phyloP scores from a whole-genome alignment of 2,329 filamentous ascomycete species.

The Ceratocystis cubensis region DNA sequence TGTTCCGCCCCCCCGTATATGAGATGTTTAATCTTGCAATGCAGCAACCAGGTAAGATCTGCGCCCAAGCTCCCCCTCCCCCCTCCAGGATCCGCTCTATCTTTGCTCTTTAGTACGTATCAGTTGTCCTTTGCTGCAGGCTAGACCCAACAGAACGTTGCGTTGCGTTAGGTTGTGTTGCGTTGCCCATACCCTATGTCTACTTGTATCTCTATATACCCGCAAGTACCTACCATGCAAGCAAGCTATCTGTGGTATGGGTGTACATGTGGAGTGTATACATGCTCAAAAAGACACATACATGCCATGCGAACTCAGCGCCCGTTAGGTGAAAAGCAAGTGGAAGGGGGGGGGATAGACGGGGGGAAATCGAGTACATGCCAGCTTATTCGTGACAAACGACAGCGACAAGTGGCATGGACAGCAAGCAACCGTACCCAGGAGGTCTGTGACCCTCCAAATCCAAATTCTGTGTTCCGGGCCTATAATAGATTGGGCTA shows the following conservation, averaged over 20 bases:
- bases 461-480: too few species aligned
- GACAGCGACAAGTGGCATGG: not conserved
- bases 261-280: not conserved
- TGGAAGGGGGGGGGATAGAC: not conserved
- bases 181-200: not conserved
- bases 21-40: conserved; percentile 8
- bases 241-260: too few species aligned
- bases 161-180: too few species aligned
- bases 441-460: not conserved
- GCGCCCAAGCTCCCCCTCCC: not conserved
- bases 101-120: not conserved
- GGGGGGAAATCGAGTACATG: not conserved
- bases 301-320: not conserved
- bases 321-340: not conserved
- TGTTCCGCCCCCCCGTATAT: not conserved
- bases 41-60: not conserved
- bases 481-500: not conserved
- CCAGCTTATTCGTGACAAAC: not conserved
- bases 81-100: not conserved
- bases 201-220: not conserved
- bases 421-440: not conserved
- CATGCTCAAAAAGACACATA: not conserved
- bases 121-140: not conserved
- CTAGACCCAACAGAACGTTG: not conserved
- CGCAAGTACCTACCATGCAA: too few species aligned